Percentiles rank a stretch among this genome's conserved stretches.
Evolutionary conservation across 306 rosid species (phyloP).

Genomic region (Morella rubra): DNA sequence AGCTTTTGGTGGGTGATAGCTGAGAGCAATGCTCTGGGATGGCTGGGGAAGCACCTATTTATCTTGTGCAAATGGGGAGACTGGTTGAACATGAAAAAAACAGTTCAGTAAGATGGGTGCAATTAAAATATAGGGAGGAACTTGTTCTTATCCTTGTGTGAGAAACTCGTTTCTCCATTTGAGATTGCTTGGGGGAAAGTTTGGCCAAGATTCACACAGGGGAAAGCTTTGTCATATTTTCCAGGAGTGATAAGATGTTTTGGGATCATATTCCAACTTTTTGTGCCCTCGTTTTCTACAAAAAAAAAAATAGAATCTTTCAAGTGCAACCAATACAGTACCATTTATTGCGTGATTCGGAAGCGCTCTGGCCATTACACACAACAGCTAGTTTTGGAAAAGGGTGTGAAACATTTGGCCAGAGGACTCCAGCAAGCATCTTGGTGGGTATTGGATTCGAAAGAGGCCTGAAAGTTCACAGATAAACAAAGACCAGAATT

Average conservation of each 20-base stretch:
- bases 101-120: neutral
- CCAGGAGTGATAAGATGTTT: conserved; percentile 20
- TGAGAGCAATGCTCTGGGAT: conserved; percentile 16
- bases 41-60: conserved; percentile 26
- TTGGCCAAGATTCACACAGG: conserved; percentile 32
- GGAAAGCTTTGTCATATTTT: conserved; percentile 20
- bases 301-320: conserved; percentile 3
- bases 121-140: conserved; percentile 20
- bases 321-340: neutral
- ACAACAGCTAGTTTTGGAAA: neutral
- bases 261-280: conserved; percentile 56
- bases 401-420: conserved; percentile 5
- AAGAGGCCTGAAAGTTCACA: neutral
- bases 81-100: neutral
- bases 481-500: neutral
- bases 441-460: conserved; percentile 28
- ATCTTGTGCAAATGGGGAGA: neutral
- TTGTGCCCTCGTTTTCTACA: conserved; percentile 17
- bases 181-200: neutral
- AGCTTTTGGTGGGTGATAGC: neutral
- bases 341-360: neutral
- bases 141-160: neutral
- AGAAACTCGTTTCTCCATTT: too few relatives aligned
- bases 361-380: conserved; percentile 8
- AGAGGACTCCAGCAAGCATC: neutral